Percentiles rank a stretch among this genome's conserved stretches.
Evolutionary conservation across 1,284 basidiomycete species (phyloP).

Genomic region (Cystobasidiaceae sp.): DNA sequence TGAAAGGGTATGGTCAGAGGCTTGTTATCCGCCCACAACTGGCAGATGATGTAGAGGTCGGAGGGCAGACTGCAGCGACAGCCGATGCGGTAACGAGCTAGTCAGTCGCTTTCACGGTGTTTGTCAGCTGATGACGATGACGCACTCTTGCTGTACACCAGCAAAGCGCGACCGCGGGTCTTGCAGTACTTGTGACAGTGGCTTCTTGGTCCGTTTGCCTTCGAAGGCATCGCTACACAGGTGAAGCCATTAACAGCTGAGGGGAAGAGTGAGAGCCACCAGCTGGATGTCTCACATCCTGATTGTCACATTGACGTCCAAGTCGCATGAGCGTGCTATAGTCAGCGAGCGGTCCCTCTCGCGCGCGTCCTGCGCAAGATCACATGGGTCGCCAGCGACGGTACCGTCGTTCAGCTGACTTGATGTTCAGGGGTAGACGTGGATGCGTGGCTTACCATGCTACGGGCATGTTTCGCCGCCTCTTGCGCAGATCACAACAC

Average conservation of each 20-base stretch:
- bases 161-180: slow-evolving; percentile 71
- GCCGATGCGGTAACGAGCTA: too few species aligned
- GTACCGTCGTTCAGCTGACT: too few species aligned
- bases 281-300: slow-evolving; percentile 57
- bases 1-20: slow-evolving; percentile 82
- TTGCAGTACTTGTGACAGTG: slow-evolving; percentile 69
- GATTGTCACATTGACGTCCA: slow-evolving; percentile 78
- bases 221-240: slow-evolving; percentile 75
- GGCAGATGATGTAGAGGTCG: slow-evolving; percentile 88
- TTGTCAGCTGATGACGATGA: slow-evolving; percentile 23
- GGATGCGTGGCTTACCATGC: too few species aligned
- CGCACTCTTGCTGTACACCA: slow-evolving; percentile 70
- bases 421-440: too few species aligned
- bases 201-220: slow-evolving; percentile 61
- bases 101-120: background rate
- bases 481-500: too few species aligned
- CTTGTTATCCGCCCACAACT: slow-evolving; percentile 87
- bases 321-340: slow-evolving; percentile 78
- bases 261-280: too few species aligned
- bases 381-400: too few species aligned
- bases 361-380: slow-evolving; percentile 12
- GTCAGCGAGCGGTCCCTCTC: slow-evolving; percentile 53
- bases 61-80: slow-evolving; percentile 14
- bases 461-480: too few species aligned
- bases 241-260: background rate